Base-by-base conservation (phyloP, 2,329 filamentous ascomycete genomes). In the Saccharata proteae region DNA sequence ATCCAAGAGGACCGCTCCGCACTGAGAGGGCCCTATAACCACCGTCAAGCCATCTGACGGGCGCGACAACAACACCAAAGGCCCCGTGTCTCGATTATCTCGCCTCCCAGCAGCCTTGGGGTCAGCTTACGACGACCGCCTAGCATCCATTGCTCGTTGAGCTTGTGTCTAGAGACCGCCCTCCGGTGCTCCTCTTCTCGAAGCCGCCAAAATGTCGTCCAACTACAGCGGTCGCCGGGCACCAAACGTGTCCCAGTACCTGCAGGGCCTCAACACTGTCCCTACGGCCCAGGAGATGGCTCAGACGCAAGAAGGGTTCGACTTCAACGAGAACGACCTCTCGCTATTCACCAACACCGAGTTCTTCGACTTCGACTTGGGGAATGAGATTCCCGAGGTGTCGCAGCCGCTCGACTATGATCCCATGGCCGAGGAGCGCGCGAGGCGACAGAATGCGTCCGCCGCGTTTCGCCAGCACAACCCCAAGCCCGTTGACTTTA, bases 191-290 rank as follows among this genome's bases (percentile, higher is more conserved):
- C 8, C 20, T 22, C 20, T 8, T 22, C 20, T n/a, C 8, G 20
- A 8, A 28, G 29, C 28, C 26, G 16, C 34, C 23, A n/a, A n/a
- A n/a, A n/a, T n/a, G n/a, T n/a, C 85, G 80, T 74, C 81, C 54
- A 70, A 65, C 53, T 85, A 75, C 69, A 76, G 70, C 57, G 78
- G 77, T 50, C 79, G 83, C 40, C 76, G 80, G 51, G 80, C 73
- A 46, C 79, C 82, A 49, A 93, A 93, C 57, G 81, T 93, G 59
- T 85, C 84, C 50, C 79, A 85, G 51, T 93, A 90, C 62, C 69
- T 94, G 43, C 79, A 82, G 48, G 80, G 86, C 44, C 67, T 94
- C 47, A 93, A 93, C 64, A 72, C 69, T 26, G 64, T 78, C 34
- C 69, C 69, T 16, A 59, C 66, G 36, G 40, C 42, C 14, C 39